Percentiles rank a stretch among this genome's conserved stretches.
Evolutionary conservation across 352 stramenopile genomes (phyloP).

Genomic region (Phytophthora palmivora): DNA sequence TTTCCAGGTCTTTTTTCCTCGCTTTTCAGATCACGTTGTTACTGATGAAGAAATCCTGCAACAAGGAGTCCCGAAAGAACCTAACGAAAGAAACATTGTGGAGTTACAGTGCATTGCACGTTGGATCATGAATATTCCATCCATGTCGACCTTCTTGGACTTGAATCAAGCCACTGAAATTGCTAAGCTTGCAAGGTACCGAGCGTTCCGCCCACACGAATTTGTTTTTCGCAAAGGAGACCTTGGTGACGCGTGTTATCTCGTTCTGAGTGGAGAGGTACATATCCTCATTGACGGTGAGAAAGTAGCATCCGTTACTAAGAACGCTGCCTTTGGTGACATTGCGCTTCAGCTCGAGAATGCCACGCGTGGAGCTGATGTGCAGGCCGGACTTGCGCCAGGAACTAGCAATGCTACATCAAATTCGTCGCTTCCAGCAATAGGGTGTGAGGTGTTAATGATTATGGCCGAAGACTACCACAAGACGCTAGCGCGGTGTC

Average conservation of each 20-base stretch:
- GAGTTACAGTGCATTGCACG: conserved; percentile 75
- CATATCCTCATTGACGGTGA: conserved; percentile 70
- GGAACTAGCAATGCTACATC: conserved; percentile 4
- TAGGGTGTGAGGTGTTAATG: conserved; percentile 68
- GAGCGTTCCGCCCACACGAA: conserved; percentile 54
- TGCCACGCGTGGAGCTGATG: conserved; percentile 71
- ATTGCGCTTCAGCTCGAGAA: conserved; percentile 79
- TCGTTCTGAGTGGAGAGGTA: conserved; percentile 68
- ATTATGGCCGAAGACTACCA: conserved; percentile 80
- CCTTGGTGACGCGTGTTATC: conserved; percentile 70
- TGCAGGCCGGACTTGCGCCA: conserved; percentile 42
- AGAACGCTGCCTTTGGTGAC: conserved; percentile 73
- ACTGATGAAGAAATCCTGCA: conserved; percentile 74
- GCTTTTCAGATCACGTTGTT: conserved; percentile 65
- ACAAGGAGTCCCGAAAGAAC: conserved; percentile 68
- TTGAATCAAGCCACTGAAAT: conserved; percentile 75
- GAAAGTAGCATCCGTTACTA: conserved; percentile 60
- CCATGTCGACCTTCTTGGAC: conserved; percentile 70
- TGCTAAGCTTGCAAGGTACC: conserved; percentile 66
- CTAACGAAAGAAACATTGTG: conserved; percentile 70
- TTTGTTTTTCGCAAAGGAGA: conserved; percentile 74
- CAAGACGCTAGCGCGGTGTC: conserved; percentile 69
- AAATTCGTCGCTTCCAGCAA: conserved; percentile 7
- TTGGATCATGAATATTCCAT: conserved; percentile 82
- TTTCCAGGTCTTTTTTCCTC: conserved; percentile 78